These are phyloP conservation scores for Protoeuglena noctilucae DNA, from an alignment of 139 green algal genomes.

Conservation along the genomic window DNA sequence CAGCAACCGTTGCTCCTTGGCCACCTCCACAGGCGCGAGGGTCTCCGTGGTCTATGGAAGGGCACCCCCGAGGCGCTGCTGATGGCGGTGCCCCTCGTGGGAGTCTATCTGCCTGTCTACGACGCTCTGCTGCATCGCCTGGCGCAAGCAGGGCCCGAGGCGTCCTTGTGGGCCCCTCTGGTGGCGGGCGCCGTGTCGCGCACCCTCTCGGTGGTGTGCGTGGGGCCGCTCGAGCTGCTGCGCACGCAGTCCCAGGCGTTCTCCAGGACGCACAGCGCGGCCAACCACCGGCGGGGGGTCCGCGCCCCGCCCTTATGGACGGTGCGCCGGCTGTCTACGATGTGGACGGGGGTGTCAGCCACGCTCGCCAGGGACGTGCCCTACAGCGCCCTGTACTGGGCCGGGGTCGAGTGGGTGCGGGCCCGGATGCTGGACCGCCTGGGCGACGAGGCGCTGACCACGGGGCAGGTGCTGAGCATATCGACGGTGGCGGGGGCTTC, in stretches of 20 bases:
- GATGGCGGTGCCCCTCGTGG: constrained; percentile 67
- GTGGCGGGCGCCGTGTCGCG: constrained; percentile 43
- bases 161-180: constrained; percentile 30
- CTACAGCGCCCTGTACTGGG: constrained; percentile 90
- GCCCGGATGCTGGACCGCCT: background rate
- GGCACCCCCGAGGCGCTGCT: constrained; percentile 52
- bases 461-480: constrained; percentile 9
- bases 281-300: background rate
- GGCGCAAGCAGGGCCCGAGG: constrained; percentile 1
- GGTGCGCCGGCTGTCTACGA: no score
- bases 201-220: constrained; percentile 45
- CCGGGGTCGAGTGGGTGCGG: constrained; percentile 62
- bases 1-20: no score
- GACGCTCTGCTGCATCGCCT: constrained; percentile 43
- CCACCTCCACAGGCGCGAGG: constrained; percentile 37
- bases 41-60: constrained; percentile 45
- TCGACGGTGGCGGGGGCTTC: constrained; percentile 33
- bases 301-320: no score
- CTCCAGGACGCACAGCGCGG: background rate
- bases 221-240: constrained; percentile 66
- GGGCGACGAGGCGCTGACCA: background rate
- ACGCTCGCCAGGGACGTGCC: constrained; percentile 80
- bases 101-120: constrained; percentile 91
- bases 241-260: constrained; percentile 53
- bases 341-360: constrained; percentile 63